Conservation (phyloP, 2,329 filamentous ascomycete genomes). For the Sclerotinia borealis region DNA sequence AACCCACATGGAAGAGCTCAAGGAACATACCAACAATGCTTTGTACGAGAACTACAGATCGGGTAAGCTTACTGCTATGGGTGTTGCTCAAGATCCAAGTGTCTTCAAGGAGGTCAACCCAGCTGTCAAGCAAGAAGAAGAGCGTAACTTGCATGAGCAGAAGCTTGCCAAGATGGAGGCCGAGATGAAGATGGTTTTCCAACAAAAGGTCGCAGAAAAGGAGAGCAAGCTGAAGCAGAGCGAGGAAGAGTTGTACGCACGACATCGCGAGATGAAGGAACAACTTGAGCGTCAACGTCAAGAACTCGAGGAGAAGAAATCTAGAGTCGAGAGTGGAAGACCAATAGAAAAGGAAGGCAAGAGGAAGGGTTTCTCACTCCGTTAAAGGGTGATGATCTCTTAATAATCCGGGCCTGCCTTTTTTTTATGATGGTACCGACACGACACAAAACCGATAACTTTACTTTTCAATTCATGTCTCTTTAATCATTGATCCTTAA, state of each 20-base stretch:
- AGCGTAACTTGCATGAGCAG: conserved; percentile 95
- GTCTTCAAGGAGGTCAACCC: conserved; percentile 99
- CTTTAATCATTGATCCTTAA: conserved; percentile 17
- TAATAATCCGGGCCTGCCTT: conserved; percentile 2
- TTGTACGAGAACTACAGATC: conserved; percentile 99
- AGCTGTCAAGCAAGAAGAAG: conserved; percentile 99
- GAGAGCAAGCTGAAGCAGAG: conserved; percentile 99
- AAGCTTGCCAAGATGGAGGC: conserved; percentile 99
- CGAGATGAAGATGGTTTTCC: conserved; percentile 99
- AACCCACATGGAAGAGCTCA: conserved; percentile 99
- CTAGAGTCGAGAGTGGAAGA: conserved; percentile 86
- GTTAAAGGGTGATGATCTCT: conserved; percentile 48
- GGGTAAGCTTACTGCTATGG: conserved; percentile 98
- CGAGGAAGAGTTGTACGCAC: conserved; percentile 96
- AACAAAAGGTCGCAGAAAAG: conserved; percentile 99
- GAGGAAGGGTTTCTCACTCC: conserved; percentile 98
- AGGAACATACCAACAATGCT: conserved; percentile 99
- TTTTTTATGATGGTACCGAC: conserved; percentile 11
- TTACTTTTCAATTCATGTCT: conserved; percentile 15
- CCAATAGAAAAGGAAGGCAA: conserved; percentile 97
- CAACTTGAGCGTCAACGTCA: conserved; percentile 90
- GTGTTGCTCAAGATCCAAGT: conserved; percentile 94
- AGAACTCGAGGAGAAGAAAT: conserved; percentile 98
- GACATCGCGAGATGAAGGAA: conserved; percentile 99
- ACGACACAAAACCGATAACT: conserved; percentile 4